Evolutionary conservation across 768 basidiomycete genomes (phyloP).

Genomic region (Lactarius hengduanensis): DNA sequence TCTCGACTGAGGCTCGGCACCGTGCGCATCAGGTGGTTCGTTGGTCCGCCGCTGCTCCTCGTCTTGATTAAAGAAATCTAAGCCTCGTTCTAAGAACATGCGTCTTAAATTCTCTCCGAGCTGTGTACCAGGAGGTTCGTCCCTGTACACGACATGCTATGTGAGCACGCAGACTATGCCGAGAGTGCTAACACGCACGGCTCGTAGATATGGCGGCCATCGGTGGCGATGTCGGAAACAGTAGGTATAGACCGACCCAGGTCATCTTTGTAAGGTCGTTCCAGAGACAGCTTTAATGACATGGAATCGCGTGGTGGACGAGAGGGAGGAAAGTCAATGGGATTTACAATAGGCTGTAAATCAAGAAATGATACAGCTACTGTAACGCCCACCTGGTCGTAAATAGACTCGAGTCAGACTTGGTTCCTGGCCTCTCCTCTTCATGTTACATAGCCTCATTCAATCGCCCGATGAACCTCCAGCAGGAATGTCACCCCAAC

Average conservation of each 20-base stretch:
- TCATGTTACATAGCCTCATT: constrained; percentile 10
- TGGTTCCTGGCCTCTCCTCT: neutral
- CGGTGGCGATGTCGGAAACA: constrained; percentile 65
- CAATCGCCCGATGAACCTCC: constrained; percentile 18
- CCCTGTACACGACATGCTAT: constrained; percentile 29
- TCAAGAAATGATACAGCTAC: no score
- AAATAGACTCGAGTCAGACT: neutral
- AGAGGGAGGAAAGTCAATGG: neutral
- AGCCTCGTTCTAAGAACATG: constrained; percentile 71
- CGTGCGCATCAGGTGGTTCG: constrained; percentile 27
- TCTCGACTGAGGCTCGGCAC: constrained; percentile 33
- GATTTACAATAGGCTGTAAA: neutral
- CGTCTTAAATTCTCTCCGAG: constrained; percentile 66
- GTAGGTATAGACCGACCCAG: constrained; percentile 58
- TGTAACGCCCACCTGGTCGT: no score
- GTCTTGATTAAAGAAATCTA: constrained; percentile 68
- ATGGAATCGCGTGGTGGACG: constrained; percentile 34
- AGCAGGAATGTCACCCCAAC: constrained; percentile 19
- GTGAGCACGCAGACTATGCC: constrained; percentile 14
- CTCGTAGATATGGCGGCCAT: constrained; percentile 69
- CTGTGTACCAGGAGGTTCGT: constrained; percentile 52
- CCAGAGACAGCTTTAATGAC: constrained; percentile 72
- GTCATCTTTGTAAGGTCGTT: constrained; percentile 81
- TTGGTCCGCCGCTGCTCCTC: constrained; percentile 30
- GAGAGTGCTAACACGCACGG: constrained; percentile 47